phyloP scores from a whole-genome alignment of 2,329 filamentous ascomycete genomes.

The Elsinoe arachidis region DNA sequence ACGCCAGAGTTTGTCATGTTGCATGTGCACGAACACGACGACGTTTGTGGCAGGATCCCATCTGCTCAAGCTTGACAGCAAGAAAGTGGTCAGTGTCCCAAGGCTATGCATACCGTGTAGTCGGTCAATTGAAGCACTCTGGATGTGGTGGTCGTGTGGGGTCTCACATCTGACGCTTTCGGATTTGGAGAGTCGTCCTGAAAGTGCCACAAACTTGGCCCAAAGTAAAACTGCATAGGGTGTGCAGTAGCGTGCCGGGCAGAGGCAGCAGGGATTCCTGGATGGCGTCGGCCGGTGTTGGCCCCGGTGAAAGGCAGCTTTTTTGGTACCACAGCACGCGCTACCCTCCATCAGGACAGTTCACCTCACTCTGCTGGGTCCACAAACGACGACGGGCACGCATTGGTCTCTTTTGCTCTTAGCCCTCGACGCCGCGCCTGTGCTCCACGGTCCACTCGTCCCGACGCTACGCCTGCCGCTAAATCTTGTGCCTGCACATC shows the following conservation, averaged over 20 bases:
- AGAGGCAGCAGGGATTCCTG: not conserved
- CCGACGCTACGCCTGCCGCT: constrained; percentile 12
- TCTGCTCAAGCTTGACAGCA: too few relatives aligned
- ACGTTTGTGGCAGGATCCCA: not conserved
- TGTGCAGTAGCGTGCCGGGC: constrained; percentile 3
- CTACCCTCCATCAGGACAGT: constrained; percentile 10
- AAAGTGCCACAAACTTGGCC: constrained; percentile 12
- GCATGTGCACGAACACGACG: not conserved
- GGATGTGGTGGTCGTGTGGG: not conserved
- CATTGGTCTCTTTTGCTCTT: not conserved
- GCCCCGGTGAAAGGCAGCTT: not conserved
- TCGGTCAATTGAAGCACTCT: not conserved
- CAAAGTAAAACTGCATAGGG: constrained; percentile 12
- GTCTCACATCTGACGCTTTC: not conserved
- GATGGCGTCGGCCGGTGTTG: constrained; percentile 1
- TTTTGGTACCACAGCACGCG: not conserved
- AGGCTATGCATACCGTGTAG: too few relatives aligned
- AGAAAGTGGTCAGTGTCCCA: too few relatives aligned
- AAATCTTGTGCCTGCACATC: constrained; percentile 14
- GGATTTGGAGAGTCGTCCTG: not conserved
- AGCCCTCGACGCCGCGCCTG: constrained; percentile 8
- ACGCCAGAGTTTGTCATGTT: not conserved
- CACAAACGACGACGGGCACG: not conserved
- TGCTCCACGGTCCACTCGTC: constrained; percentile 12
- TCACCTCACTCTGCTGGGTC: constrained; percentile 2